Conservation (phyloP, 352 stramenopile species). For the Globisporangium splendens region DNA sequence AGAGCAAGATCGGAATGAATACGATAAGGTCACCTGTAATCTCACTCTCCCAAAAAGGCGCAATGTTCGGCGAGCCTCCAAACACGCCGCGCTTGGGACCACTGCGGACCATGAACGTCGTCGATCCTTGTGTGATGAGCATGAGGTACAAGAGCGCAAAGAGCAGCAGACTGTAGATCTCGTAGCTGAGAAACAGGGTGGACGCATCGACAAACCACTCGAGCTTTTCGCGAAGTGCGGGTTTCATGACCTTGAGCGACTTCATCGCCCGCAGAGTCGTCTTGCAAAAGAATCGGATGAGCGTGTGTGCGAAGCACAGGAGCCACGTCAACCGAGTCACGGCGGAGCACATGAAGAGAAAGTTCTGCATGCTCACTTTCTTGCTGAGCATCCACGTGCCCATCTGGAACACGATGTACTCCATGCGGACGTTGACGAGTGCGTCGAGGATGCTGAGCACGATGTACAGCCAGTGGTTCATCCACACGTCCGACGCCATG, state of each 20-base stretch:
- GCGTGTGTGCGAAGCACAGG: conserved; percentile 43
- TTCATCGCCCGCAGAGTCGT: conserved; percentile 12
- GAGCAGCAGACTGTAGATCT: conserved; percentile 26
- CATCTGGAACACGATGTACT: conserved; percentile 40
- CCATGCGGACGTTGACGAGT: conserved; percentile 35
- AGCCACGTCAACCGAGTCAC: conserved; percentile 50
- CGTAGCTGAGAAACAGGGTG: conserved; percentile 25
- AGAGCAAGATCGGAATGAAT: conserved; percentile 28
- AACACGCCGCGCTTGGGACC: conserved; percentile 9
- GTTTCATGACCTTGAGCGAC: conserved; percentile 5
- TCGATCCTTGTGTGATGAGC: conserved; percentile 10
- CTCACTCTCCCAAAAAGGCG: conserved; percentile 44
- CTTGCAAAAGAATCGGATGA: conserved; percentile 15
- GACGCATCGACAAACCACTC: conserved; percentile 21
- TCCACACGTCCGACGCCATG: conserved; percentile 54
- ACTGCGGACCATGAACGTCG: conserved; percentile 33
- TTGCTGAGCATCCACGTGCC: conserved; percentile 50
- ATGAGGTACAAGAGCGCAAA: conserved; percentile 14
- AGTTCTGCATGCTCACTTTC: conserved; percentile 39
- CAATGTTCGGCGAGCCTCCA: conserved; percentile 31
- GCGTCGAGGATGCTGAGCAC: conserved; percentile 48
- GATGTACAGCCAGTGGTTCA: conserved; percentile 70
- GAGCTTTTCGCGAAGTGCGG: not conserved
- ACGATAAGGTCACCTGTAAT: conserved; percentile 48
- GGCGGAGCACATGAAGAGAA: conserved; percentile 44